These are phyloP conservation scores for Brassica napus DNA, from an alignment of 345 rosid genomes.

Conservation along the genomic window Da-Ae NC_063436.1:16907001-16907500, in stretches of 20 bases:
- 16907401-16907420: neutral
- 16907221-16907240: slow-evolving; percentile 22
- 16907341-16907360: neutral
- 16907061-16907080: slow-evolving; percentile 72
- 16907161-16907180: neutral
- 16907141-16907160: neutral
- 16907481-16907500: neutral
- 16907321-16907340: neutral
- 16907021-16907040: slow-evolving; percentile 71
- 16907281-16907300: neutral
- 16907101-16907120: slow-evolving; percentile 19
- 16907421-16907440: neutral
- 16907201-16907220: slow-evolving; percentile 39
- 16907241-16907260: slow-evolving; percentile 26
- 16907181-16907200: slow-evolving; percentile 25
- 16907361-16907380: neutral
- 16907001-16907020: slow-evolving; percentile 88
- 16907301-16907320: slow-evolving; percentile 9
- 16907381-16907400: neutral
- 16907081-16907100: slow-evolving; percentile 61
- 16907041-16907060: slow-evolving; percentile 82
- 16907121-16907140: neutral
- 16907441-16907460: neutral
- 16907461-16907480: too few species aligned
- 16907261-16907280: slow-evolving; percentile 1